Percentiles rank a stretch among this genome's conserved stretches.
phyloP scores from a whole-genome alignment of 2,329 filamentous ascomycete genomes.

The Aspergillus aculeatus region DNA sequence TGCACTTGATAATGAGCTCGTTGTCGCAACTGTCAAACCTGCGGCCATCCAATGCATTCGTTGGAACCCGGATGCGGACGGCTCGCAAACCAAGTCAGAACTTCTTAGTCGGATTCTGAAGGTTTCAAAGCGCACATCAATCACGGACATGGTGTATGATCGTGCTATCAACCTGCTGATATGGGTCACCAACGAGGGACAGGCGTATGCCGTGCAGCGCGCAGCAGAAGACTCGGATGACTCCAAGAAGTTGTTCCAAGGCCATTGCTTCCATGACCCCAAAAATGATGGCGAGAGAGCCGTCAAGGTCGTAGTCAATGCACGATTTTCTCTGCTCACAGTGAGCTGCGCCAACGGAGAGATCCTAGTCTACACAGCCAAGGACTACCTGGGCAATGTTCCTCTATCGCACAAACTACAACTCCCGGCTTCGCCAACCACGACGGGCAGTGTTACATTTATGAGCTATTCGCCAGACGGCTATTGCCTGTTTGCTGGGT shows the following conservation, averaged over 20 bases:
- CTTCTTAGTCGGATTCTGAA: slow-evolving; percentile 83
- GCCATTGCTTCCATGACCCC: slow-evolving; percentile 85
- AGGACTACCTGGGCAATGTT: slow-evolving; percentile 91
- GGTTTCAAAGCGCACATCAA: slow-evolving; percentile 72
- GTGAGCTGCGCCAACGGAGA: slow-evolving; percentile 77
- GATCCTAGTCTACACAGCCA: slow-evolving; percentile 85
- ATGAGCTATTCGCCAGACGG: slow-evolving; percentile 90
- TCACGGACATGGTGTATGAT: slow-evolving; percentile 87
- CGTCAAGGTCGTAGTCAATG: slow-evolving; percentile 79
- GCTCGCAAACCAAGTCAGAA: slow-evolving; percentile 86
- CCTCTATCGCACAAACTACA: slow-evolving; percentile 77
- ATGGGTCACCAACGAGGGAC: slow-evolving; percentile 87
- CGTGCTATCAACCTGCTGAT: slow-evolving; percentile 93
- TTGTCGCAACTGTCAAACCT: slow-evolving; percentile 88
- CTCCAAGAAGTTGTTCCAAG: slow-evolving; percentile 73
- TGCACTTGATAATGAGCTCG: slow-evolving; percentile 85
- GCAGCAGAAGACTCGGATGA: slow-evolving; percentile 48
- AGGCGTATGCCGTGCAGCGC: slow-evolving; percentile 86
- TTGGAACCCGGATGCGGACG: slow-evolving; percentile 81
- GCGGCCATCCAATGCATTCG: slow-evolving; percentile 95
- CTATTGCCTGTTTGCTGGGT: slow-evolving; percentile 92
- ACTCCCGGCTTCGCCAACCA: slow-evolving; percentile 64
- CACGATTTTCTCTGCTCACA: slow-evolving; percentile 88
- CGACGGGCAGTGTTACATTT: slow-evolving; percentile 70
- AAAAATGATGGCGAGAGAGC: slow-evolving; percentile 60